Evolutionary conservation across 208 protist genomes (phyloP).

Genomic region (Trypanosoma avium): DNA sequence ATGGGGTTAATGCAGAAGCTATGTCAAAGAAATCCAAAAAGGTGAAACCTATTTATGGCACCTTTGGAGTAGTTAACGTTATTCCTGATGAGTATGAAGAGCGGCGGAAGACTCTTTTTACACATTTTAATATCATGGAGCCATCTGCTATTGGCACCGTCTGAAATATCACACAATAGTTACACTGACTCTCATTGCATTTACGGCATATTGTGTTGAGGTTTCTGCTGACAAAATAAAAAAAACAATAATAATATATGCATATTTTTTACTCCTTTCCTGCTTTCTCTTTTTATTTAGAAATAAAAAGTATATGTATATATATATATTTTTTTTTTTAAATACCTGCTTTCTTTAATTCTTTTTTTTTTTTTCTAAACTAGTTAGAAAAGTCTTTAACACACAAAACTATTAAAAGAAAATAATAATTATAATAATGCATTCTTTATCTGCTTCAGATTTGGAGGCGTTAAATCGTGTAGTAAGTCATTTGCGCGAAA

Average conservation of each 20-base stretch:
- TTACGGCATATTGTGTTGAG: neutral
- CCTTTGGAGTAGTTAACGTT: slow-evolving; percentile 86
- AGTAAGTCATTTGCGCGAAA: slow-evolving; percentile 27
- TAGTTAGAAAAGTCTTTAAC: neutral
- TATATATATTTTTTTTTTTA: neutral
- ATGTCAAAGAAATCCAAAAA: slow-evolving; percentile 31
- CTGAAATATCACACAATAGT: neutral
- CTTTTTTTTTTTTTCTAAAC: slow-evolving; percentile 9
- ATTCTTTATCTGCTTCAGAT: slow-evolving; percentile 31
- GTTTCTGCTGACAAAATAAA: slow-evolving; percentile 4
- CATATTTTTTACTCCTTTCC: neutral
- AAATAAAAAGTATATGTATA: too few relatives aligned
- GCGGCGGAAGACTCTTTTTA: slow-evolving; percentile 36
- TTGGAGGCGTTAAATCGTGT: slow-evolving; percentile 41
- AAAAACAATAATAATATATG: neutral
- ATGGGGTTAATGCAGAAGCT: slow-evolving; percentile 39
- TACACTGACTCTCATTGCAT: neutral
- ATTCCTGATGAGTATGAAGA: slow-evolving; percentile 53
- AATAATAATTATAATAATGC: slow-evolving; percentile 10
- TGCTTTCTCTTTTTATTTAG: neutral
- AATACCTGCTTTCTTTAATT: neutral
- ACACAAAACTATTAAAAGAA: neutral
- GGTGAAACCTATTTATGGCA: slow-evolving; percentile 52
- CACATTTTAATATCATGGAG: slow-evolving; percentile 37
- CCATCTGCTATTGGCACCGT: neutral